Base-by-base conservation (phyloP, 139 green algal species). In the Eudorina sp. region DNA sequence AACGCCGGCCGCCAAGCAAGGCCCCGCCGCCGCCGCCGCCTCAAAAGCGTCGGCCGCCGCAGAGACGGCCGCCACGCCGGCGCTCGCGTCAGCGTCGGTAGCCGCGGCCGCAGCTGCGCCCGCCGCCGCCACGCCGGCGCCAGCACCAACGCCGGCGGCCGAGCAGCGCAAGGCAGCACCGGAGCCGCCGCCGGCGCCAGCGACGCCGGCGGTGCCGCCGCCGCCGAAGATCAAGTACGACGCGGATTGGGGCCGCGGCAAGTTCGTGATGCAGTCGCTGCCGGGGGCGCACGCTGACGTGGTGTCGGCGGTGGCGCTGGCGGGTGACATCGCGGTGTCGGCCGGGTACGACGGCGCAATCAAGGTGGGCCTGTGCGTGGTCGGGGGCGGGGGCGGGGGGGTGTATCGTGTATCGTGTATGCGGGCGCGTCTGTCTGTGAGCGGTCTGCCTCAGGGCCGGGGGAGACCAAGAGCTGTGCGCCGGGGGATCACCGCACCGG, bases 291-390 rank as follows among this genome's bases (percentile, higher is more conserved):
- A 92, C 58, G 36, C 84, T 0, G 89, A 92, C 34, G 76, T 88
- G 53, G 84, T 92, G 64, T 62, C 89, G 27, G 60, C 84, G 34
- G 84, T 92, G 77, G 89, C 89, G 31, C 51, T 92, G 45, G 55
- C 78, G 25, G 89, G 89, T 0, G 64, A 90, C 29, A n/a, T 90
- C 31, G 84, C 58, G 36, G 43, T 89, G 45, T 83, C 84, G 7
- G 55, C 77, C 0, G 89, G 89, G 21, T 92, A 90, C 45, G 89
- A 90, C 31, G 84, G 84, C 1, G 69, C 84, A 9, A n/a, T 90
- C 68, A 92, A 92, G 89, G 89, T 92, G 53, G 8, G 87, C n/a
- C n/a, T n/a, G n/a, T n/a, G n/a, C n/a, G n/a, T n/a, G n/a, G n/a
- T n/a, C n/a, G n/a, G n/a, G n/a, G n/a, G n/a, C n/a, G n/a, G n/a